Base-by-base conservation (phyloP, 352 stramenopile genomes). In the Aphanomyces euteiches region DNA sequence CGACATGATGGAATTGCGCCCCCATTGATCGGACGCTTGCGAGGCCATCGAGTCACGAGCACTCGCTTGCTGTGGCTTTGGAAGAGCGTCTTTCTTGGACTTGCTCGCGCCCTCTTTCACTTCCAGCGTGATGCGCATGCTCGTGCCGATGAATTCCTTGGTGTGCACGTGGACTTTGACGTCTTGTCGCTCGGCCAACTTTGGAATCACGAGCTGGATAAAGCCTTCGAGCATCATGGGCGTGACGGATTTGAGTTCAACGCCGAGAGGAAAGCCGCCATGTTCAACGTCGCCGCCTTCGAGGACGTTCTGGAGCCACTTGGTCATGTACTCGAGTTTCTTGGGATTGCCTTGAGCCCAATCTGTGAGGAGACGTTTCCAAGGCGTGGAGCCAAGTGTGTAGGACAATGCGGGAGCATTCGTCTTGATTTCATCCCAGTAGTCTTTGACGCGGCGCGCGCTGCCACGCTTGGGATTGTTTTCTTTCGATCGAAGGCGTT, bases 151-250 rank as follows among this genome's bases (percentile, higher is more conserved):
- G 74, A 95, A 95, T 61, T 95, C 87, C 69, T 95, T 95, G 37
- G 87, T 95, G 73, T 95, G 87, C 34, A 95, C 87, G 57, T 95
- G 87, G 5, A 95, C 87, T 65, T 93, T 85, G 56, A 95, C 83
- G 61, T 95, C 85, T 28, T 81, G 79, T 12, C 87, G 80, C 73
- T 95, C 87, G 3, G 87, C 84, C 12, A 95, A 78, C 67, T 95
- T 95, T 4, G 85, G 87, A 57, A 95, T 95, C 54, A 95, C 83
- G 15, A 95, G 74, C 73, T 95, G 87, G 81, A 95, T 95, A 73
- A 95, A 95, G 17, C 87, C 87, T 67, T 95, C 87, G 54, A 95
- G 74, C 87, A 95, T 95, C 87, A 95, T 95, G 6, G 87, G 87
- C 21, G 87, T 95, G 56, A 95, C 87, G 58, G 90, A 93, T 75